Evolutionary conservation across 495 filamentous ascomycete species (phyloP), one percentile per base, ranked within the genome.

Genomic region (Aspergillus leporis): DNA sequence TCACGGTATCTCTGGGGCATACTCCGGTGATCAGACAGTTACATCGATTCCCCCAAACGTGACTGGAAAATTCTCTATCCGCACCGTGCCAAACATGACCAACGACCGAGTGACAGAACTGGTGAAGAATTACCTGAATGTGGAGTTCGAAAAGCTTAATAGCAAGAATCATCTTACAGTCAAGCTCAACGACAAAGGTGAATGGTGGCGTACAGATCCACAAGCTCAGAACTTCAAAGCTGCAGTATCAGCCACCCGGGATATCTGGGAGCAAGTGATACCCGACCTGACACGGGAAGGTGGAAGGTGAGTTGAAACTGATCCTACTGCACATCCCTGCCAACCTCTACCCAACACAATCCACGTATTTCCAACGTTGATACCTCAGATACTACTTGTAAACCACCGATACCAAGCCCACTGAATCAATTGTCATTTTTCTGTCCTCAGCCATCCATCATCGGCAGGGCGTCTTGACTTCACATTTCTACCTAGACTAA

Each of bases 1-100:
- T 43, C 94, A 98, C 79, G 94, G 94, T 65, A 70, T 98, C 66
- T 93, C 98, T 74, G 94, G 94, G 25, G 94, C 91, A 61, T 98
- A 96, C 79, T 96, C 91, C n/a, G 89, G 87, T 5, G 85, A 91
- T 9, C 95, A 95, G 19, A 94, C 93, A 14, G 98, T 98, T 82
- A 98, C 94, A 0, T 95, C 98, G 66, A 98, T 98, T 59, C 95
- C 94, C 0, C 93, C 94, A 59, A 97, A 96, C 77, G 95, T 98
- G 40, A 87, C 87, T 59, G 94, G 95, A 68, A 98, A 98, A 76
- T 98, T 98, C 79, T 95, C 90, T 23, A 96, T 98, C 72, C 85
- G 94, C 51, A 97, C 93, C 38, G 94, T 98, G 21, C 94, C 94
- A 30, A 85, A 98, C 77, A 98, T 98, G 95, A 88, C 97, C 61